Evolutionary conservation across 495 filamentous ascomycete species (phyloP), one percentile per base, ranked within the genome.

Genomic region (Hypomontagnella monticulosa): DNA sequence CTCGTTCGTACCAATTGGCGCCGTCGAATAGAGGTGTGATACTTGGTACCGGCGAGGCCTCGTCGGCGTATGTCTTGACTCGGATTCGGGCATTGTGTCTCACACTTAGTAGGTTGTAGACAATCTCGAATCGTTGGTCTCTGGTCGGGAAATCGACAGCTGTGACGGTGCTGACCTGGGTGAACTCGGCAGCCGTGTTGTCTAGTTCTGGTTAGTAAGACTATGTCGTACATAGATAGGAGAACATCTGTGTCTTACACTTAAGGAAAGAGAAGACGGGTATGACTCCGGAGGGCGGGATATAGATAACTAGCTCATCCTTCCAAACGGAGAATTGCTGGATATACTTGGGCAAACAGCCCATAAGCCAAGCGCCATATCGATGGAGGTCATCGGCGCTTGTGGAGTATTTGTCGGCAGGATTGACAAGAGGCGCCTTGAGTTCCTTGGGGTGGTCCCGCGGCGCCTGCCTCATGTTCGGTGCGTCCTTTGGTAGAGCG

Each of bases 281-380:
- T 61, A 96, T 83, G 66, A 98, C 85, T 66, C 92, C 94, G 16
- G 90, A 76, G 4, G 95, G 95, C 38, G 92, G 80, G 71, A 97
- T 94, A 78, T 93, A 95, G 75, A 99, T 91, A 59, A 89, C 91
- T 61, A 99, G 85, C 75, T 99, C 96, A 75, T 99, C 95, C 83
- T 99, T 99, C 96, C 94, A 98, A 30, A 99, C 94, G 37, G 92
- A 93, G 84, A 97, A 97, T 78, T 99, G 96, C 81, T 99, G 96
- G 70, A 99, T 87, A 78, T 97, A 96, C 83, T 97, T 98, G 57
- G 96, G 96, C 61, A 99, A 82, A 75, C 92, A 96, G 57, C 93
- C 94, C 84, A 98, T 91, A 71, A 99, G 85, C 81, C 97, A 99
- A 73, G 95, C 87, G 66, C 96, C 96, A 74, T 99, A 99, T 66